Evolutionary conservation across 2,329 filamentous ascomycete genomes (phyloP).

Genomic region (Fusarium sp.): DNA sequence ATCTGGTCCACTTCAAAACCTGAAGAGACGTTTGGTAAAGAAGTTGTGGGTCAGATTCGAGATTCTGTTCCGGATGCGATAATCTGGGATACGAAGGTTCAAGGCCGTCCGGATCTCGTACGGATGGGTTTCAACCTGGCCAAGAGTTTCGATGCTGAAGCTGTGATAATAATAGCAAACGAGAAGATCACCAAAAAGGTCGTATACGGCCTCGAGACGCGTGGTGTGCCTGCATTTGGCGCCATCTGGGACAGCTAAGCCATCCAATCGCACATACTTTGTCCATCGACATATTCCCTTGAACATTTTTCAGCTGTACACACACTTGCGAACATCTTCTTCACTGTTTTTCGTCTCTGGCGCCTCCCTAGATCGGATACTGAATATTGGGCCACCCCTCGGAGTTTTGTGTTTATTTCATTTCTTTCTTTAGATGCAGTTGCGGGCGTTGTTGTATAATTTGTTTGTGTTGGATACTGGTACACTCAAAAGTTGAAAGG

Average conservation of each 20-base stretch:
- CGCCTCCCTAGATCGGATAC: conserved; percentile 1
- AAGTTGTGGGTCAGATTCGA: conserved; percentile 67
- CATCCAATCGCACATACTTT: not conserved
- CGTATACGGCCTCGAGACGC: conserved; percentile 75
- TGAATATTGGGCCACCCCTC: not conserved
- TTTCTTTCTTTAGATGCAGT: not conserved
- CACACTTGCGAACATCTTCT: conserved; percentile 1
- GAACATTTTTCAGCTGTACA: conserved; percentile 9
- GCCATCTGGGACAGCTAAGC: conserved; percentile 75
- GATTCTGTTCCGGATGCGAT: conserved; percentile 71
- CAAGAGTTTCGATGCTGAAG: conserved; percentile 71
- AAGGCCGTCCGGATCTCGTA: conserved; percentile 70
- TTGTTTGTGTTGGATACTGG: conserved; percentile 8
- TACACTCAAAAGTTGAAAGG: conserved; percentile 10
- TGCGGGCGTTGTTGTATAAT: conserved; percentile 4
- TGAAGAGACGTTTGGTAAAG: conserved; percentile 70
- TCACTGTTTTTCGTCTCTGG: not conserved
- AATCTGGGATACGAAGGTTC: conserved; percentile 73
- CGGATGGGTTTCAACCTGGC: conserved; percentile 65
- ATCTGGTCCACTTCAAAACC: conserved; percentile 77
- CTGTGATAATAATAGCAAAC: conserved; percentile 80
- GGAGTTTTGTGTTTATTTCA: conserved; percentile 9
- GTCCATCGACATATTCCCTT: conserved; percentile 15
- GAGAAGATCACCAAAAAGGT: conserved; percentile 74
- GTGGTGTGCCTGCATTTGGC: conserved; percentile 76